A percentile compares a stretch with the other conserved stretches of the same genome.
These are phyloP conservation scores for Tylopilus sp. DNA, from an alignment of 1,284 basidiomycete genomes.

Conservation along the genomic window DNA sequence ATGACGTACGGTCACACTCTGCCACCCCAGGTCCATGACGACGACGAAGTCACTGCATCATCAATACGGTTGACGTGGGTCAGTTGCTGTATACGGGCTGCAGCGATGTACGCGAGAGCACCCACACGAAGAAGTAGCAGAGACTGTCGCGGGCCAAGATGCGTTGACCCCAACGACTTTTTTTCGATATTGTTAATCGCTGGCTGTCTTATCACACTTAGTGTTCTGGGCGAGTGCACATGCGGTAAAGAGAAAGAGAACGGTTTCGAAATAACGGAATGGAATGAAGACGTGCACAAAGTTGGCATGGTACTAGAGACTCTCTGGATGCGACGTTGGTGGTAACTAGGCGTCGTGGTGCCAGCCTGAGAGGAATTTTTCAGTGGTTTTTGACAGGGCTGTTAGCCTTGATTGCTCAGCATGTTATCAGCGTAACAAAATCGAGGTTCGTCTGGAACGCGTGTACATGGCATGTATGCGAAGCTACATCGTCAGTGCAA, in stretches of 20 bases:
- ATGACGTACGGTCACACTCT: slow-evolving; percentile 23
- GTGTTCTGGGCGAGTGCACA: slow-evolving; percentile 17
- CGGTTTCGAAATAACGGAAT: slow-evolving; percentile 28
- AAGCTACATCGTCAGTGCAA: slow-evolving; percentile 31
- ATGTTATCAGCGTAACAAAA: slow-evolving; percentile 25
- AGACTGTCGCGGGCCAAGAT: slow-evolving; percentile 31
- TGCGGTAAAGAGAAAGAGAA: slow-evolving; percentile 25
- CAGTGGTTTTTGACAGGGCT: slow-evolving; percentile 24
- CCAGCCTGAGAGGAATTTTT: neutral
- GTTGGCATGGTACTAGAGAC: slow-evolving; percentile 13
- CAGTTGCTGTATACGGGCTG: neutral
- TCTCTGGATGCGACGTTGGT: neutral
- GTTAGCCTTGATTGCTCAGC: slow-evolving; percentile 23
- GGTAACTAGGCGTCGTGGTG: slow-evolving; percentile 1
- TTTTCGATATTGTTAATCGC: too few species aligned
- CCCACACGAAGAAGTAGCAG: slow-evolving; percentile 33
- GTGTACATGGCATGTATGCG: slow-evolving; percentile 34
- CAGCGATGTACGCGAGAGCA: neutral
- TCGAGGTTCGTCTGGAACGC: slow-evolving; percentile 20
- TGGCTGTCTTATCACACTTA: neutral
- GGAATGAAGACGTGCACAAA: slow-evolving; percentile 33
- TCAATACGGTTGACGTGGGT: neutral
- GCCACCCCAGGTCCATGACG: slow-evolving; percentile 31
- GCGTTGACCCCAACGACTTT: slow-evolving; percentile 5
- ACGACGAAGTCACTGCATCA: slow-evolving; percentile 25